These are phyloP conservation scores for Lentinula aciculospora DNA, from an alignment of 768 basidiomycete species.

Conservation along the genomic window DNA sequence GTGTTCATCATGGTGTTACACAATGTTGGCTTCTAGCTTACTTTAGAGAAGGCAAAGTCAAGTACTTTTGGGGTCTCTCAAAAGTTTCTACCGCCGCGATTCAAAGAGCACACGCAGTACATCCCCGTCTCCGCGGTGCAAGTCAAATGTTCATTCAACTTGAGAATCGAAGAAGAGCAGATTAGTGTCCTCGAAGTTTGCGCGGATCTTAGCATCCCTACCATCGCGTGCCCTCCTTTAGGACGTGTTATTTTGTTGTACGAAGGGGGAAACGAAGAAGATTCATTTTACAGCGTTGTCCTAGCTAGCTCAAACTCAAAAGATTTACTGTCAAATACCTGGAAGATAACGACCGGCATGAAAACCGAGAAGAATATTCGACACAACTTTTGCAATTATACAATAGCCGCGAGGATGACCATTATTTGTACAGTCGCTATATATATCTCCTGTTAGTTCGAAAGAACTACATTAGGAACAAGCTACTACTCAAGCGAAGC, in stretches of 20 bases:
- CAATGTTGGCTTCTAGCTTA: neutral
- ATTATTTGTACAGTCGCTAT: neutral
- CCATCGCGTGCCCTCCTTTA: slow-evolving; percentile 48
- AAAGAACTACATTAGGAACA: no score
- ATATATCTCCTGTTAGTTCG: neutral
- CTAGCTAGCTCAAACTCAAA: neutral
- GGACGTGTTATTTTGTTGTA: slow-evolving; percentile 50
- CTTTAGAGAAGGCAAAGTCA: slow-evolving; percentile 34
- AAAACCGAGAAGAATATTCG: neutral
- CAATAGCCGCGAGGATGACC: neutral
- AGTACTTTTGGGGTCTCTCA: slow-evolving; percentile 47
- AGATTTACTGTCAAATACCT: slow-evolving; percentile 25
- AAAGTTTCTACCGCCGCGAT: slow-evolving; percentile 42
- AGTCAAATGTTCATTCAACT: slow-evolving; percentile 46
- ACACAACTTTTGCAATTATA: neutral
- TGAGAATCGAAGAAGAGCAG: slow-evolving; percentile 40
- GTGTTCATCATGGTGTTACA: slow-evolving; percentile 4
- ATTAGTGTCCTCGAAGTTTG: slow-evolving; percentile 35
- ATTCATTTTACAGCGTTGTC: slow-evolving; percentile 11
- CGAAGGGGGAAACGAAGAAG: slow-evolving; percentile 30
- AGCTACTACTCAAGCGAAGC: slow-evolving; percentile 21
- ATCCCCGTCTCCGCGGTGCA: slow-evolving; percentile 46
- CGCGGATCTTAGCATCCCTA: slow-evolving; percentile 42
- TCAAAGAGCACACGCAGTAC: slow-evolving; percentile 43
- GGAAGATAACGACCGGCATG: slow-evolving; percentile 24